These are phyloP conservation scores for Fraxinus nigra DNA, from an alignment of 305 asterid species.

Conservation along the genomic window DNA sequence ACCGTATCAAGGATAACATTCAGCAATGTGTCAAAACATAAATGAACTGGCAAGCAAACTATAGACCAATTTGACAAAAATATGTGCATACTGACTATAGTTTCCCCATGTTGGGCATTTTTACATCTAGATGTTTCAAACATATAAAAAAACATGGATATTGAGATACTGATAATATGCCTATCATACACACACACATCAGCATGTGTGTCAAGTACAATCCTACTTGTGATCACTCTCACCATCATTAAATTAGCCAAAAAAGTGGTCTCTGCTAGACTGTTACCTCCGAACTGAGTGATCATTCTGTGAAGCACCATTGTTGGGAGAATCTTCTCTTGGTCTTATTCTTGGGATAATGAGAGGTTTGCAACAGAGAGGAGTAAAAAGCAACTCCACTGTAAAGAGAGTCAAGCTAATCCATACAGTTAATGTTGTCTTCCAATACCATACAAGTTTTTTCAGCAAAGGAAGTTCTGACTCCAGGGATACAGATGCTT, in stretches of 20 bases:
- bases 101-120: background rate
- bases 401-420: slow-evolving; percentile 61
- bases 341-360: slow-evolving; percentile 61
- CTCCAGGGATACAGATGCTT: slow-evolving; percentile 58
- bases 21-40: background rate
- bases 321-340: slow-evolving; percentile 30
- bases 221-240: background rate
- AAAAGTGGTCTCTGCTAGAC: background rate
- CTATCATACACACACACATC: background rate
- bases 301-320: slow-evolving; percentile 28
- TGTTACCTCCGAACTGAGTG: slow-evolving; percentile 21
- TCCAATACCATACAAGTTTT: slow-evolving; percentile 73
- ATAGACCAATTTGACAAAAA: background rate
- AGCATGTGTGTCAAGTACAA: background rate
- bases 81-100: background rate
- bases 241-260: background rate
- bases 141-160: background rate
- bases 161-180: background rate
- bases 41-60: background rate
- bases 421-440: slow-evolving; percentile 70
- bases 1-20: background rate
- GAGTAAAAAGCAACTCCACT: slow-evolving; percentile 58
- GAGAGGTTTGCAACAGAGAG: slow-evolving; percentile 70
- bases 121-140: slow-evolving; percentile 2
- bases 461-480: slow-evolving; percentile 72